These are phyloP conservation scores for Nicotiana sylvestris DNA, from an alignment of 257 asterid species.

Conservation along the genomic window DNA sequence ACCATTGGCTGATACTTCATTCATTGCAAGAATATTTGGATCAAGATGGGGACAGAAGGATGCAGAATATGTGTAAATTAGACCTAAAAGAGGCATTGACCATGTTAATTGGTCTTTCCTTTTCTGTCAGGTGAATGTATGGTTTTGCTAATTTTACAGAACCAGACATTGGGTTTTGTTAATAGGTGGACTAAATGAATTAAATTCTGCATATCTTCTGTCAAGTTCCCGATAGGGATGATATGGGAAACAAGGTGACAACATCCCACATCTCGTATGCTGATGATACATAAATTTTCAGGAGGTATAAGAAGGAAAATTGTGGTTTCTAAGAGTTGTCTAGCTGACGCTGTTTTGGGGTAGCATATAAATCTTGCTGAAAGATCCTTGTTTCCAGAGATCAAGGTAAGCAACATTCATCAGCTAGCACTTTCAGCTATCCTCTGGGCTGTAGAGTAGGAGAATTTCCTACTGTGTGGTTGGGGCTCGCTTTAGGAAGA, in stretches of 20 bases:
- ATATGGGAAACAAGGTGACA: neutral
- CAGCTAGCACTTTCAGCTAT: no score
- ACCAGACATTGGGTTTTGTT: neutral
- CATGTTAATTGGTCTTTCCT: neutral
- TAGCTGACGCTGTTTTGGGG: neutral
- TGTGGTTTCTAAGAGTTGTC: neutral
- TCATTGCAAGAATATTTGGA: neutral
- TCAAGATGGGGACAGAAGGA: neutral
- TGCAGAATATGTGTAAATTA: neutral
- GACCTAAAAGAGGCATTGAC: neutral
- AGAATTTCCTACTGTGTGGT: no score
- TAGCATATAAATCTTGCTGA: neutral
- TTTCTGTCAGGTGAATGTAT: neutral
- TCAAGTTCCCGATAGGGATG: neutral
- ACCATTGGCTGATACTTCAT: neutral
- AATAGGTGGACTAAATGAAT: neutral
- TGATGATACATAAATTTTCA: neutral
- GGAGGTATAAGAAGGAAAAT: neutral
- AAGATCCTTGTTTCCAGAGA: neutral
- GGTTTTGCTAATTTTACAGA: neutral
- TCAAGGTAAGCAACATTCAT: no score
- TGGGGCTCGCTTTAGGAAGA: no score
- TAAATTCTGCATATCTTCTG: neutral
- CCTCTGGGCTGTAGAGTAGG: no score
- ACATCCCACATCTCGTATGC: neutral